Conservation (phyloP, 768 basidiomycete species). For the Porphyrellus cyaneotinctus region DNA sequence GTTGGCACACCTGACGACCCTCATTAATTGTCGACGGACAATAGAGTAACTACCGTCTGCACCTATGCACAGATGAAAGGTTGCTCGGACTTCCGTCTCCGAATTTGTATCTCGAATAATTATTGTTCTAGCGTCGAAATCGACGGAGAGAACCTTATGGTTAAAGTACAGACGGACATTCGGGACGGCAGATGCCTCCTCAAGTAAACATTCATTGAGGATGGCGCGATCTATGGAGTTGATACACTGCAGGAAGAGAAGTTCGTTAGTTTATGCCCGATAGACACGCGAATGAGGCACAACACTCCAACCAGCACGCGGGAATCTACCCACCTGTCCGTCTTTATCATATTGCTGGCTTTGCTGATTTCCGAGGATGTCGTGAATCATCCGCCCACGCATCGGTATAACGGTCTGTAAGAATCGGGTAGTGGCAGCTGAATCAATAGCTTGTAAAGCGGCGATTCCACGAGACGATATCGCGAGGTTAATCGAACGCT, state of each 20-base stretch:
- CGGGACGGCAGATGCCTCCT: constrained; percentile 59
- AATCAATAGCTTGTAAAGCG: constrained; percentile 79
- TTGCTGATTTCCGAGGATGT: constrained; percentile 60
- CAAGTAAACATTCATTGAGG: constrained; percentile 81
- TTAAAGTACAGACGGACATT: constrained; percentile 73
- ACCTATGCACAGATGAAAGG: constrained; percentile 82
- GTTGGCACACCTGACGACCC: constrained; percentile 72
- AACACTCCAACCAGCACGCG: constrained; percentile 9
- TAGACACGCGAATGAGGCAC: constrained; percentile 19
- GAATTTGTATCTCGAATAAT: constrained; percentile 45
- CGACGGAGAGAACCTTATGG: constrained; percentile 71
- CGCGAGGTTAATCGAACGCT: constrained; percentile 94
- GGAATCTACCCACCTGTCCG: constrained; percentile 64
- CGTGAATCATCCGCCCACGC: constrained; percentile 95
- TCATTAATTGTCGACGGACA: constrained; percentile 92
- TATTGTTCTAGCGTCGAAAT: constrained; percentile 66
- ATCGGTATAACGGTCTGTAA: constrained; percentile 84
- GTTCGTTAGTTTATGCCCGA: constrained; percentile 21
- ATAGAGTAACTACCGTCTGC: constrained; percentile 94
- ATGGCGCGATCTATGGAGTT: constrained; percentile 89
- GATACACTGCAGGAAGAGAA: constrained; percentile 62
- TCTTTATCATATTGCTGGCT: constrained; percentile 87
- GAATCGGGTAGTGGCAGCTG: constrained; percentile 62
- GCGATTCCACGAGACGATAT: constrained; percentile 92
- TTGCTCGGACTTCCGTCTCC: constrained; percentile 41